A percentile compares a stretch with the other conserved stretches of the same genome.
Conservation (phyloP, 257 asterid species). For the Scutellaria minor region DNA sequence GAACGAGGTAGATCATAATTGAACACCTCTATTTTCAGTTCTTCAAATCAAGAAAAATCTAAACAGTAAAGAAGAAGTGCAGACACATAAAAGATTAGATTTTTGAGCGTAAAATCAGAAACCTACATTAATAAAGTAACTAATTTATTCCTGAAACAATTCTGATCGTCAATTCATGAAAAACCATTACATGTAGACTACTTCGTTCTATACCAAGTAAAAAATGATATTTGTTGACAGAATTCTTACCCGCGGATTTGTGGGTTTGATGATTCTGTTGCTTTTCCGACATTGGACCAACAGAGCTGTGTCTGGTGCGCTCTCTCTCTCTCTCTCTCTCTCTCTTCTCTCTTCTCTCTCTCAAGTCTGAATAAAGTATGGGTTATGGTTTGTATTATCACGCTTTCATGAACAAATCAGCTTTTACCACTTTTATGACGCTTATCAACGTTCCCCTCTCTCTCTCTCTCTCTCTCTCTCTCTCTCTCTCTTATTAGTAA, state of each 20-base stretch:
- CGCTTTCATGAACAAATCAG: not conserved
- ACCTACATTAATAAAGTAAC: not conserved
- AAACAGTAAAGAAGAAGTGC: not conserved
- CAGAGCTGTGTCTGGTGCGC: not conserved
- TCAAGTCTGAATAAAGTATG: not conserved
- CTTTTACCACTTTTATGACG: too few species aligned
- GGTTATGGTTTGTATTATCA: too few species aligned
- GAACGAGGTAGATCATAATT: not conserved
- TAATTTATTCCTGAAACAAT: constrained; percentile 24
- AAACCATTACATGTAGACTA: not conserved
- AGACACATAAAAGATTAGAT: not conserved
- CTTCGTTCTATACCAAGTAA: not conserved
- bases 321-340: not conserved
- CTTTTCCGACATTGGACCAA: constrained; percentile 38
- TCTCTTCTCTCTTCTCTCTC: not conserved
- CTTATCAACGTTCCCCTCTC: too few species aligned
- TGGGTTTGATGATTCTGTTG: constrained; percentile 27
- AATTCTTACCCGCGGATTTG: constrained; percentile 37
- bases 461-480: too few species aligned
- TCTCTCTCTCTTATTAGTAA: too few species aligned
- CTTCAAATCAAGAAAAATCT: constrained; percentile 4
- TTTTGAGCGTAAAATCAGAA: not conserved
- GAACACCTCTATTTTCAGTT: not conserved
- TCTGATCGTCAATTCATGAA: constrained; percentile 23
- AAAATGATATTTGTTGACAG: not conserved